Evolutionary conservation across 148 eudicot species (phyloP).

Genomic region (Amaranthus palmeri): DNA sequence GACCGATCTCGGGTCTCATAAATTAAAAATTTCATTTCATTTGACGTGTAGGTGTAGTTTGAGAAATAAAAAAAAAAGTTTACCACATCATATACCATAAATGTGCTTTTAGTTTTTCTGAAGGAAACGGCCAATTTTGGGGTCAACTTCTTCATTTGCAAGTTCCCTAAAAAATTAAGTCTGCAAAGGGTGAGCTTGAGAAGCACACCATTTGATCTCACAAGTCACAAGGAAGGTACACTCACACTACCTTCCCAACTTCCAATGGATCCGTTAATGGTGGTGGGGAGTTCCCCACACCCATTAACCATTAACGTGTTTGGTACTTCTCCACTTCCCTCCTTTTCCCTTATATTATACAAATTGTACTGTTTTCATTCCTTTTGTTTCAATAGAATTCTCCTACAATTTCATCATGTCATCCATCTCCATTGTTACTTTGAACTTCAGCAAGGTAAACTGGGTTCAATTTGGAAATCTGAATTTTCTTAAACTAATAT

Average conservation of each 20-base stretch:
- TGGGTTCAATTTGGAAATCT: background rate
- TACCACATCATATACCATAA: background rate
- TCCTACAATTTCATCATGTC: background rate
- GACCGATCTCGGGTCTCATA: too few species aligned
- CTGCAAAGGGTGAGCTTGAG: background rate
- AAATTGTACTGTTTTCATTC: background rate
- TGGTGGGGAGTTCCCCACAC: background rate
- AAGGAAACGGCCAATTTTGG: background rate
- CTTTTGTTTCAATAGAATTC: background rate
- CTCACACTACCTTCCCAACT: background rate
- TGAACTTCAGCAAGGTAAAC: conserved; percentile 33
- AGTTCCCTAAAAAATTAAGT: background rate
- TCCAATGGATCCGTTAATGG: conserved; percentile 17
- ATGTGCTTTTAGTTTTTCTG: background rate
- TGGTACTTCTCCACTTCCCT: conserved; percentile 20
- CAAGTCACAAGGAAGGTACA: conserved; percentile 20
- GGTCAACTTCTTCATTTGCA: background rate
- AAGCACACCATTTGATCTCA: background rate
- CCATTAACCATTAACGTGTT: conserved; percentile 14
- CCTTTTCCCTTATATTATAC: background rate
- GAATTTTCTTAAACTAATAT: background rate
- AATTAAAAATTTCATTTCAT: too few species aligned
- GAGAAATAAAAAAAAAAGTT: too few species aligned
- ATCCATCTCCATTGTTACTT: conserved; percentile 24
- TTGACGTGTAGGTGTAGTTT: too few species aligned